Conservation (phyloP, 2,329 filamentous ascomycete genomes). For the Beauveria australis region DNA sequence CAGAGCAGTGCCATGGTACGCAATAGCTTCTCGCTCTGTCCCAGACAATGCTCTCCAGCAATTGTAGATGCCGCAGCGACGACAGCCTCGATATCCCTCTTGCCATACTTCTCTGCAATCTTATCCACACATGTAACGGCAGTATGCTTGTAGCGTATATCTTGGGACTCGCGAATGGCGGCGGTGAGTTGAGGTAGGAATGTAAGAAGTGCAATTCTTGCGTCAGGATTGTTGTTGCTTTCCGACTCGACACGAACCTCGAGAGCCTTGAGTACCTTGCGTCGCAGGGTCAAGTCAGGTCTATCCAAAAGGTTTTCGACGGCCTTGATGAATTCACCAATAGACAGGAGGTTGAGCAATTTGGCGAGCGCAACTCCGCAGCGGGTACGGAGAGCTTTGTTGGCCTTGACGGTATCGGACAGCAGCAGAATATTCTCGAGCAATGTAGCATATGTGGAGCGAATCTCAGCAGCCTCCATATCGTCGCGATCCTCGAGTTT, state of each 20-base stretch:
- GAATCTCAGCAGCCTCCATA: conserved; percentile 58
- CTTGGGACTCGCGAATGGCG: conserved; percentile 64
- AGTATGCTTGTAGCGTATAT: conserved; percentile 72
- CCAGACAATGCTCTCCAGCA: conserved; percentile 67
- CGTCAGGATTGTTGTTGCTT: conserved; percentile 57
- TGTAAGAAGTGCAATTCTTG: conserved; percentile 62
- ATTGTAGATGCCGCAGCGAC: conserved; percentile 69
- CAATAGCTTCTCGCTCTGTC: conserved; percentile 62
- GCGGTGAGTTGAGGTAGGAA: conserved; percentile 73
- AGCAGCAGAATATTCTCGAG: conserved; percentile 58
- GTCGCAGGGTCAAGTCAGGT: conserved; percentile 65
- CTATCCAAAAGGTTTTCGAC: conserved; percentile 74
- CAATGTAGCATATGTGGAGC: conserved; percentile 60
- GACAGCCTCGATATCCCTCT: conserved; percentile 75
- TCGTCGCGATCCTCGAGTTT: conserved; percentile 53
- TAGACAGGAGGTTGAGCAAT: conserved; percentile 76
- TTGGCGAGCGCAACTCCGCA: conserved; percentile 67
- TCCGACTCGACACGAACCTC: conserved; percentile 71
- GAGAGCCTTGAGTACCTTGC: conserved; percentile 73
- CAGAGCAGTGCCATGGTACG: conserved; percentile 81
- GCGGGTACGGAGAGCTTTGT: conserved; percentile 46
- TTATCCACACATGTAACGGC: conserved; percentile 86
- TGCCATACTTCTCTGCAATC: conserved; percentile 91
- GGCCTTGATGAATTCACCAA: conserved; percentile 80
- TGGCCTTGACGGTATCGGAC: conserved; percentile 53